Base-by-base conservation (phyloP, 371 early-diverging fungal species). In the Mortierella sp. region DNA sequence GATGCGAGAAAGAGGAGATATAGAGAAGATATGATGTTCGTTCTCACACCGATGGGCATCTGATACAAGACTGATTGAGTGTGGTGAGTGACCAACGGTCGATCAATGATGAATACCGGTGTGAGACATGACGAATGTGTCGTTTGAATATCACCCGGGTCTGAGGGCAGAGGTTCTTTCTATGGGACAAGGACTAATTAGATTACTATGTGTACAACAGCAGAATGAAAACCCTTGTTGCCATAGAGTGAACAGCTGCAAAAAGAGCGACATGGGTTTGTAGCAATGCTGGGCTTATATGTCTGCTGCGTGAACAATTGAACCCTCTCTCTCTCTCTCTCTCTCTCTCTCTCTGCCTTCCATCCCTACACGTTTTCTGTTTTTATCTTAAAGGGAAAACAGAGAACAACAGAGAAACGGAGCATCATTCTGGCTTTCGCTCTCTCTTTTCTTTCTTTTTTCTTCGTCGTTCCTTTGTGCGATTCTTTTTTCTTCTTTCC, bases 251-350 rank as follows among this genome's bases (percentile, higher is more conserved):
- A 40, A 40, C 43, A 6, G 6, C 43, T 40, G 43, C 2, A 40
- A 40, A 40, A 40, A 40, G 6, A 6, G 43, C 43, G 43, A 4
- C 50, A 50, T 50, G 50, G 50, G 14, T 14, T 14, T 50, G 10
- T 16, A 50, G 14, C 28, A 19, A 61, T 61, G 67, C 10, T 54
- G 64, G 67, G 67, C 67, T 67, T 67, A 67, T 50, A 50, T 46
- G 46, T 67, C 24, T 37, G 34, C 24, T 67, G 24, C 21, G 67
- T 40, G 67, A 67, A 40, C 67, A 67, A 67, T 40, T 57, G 46
- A 64, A 44, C 37, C 44, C 43, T 46, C 44, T 31, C 59, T 31
- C 6, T 31, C 13, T 5, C 31, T 31, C 61, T 19, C 13, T 16
- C 26, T 57, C 2, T 57, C 31, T 13, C 9, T 55, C n/a, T n/a